phyloP scores from a whole-genome alignment of 2,329 filamentous ascomycete species.

The Penicillium sp. region DNA sequence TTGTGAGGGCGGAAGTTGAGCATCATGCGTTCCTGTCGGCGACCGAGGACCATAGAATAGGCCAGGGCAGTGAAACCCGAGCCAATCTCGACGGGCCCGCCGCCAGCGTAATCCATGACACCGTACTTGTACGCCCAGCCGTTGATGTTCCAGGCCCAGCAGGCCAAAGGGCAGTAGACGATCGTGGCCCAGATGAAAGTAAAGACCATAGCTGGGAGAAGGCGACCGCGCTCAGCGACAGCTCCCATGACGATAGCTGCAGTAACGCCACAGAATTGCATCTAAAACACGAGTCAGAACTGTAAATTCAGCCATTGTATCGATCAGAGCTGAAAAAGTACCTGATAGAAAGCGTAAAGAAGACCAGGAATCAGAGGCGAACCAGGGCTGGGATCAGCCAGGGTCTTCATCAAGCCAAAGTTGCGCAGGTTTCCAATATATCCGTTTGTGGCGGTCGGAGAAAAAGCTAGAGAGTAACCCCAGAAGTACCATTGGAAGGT shows the following conservation, averaged over 20 bases:
- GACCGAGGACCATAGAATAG: conserved; percentile 92
- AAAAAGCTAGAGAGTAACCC: conserved; percentile 95
- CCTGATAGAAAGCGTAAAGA: conserved; percentile 90
- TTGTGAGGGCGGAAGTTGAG: conserved; percentile 99
- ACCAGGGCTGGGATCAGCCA: conserved; percentile 78
- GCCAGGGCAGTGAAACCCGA: conserved; percentile 90
- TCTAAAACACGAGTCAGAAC: conserved; percentile 51
- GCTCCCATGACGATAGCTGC: conserved; percentile 86
- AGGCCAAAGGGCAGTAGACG: conserved; percentile 94
- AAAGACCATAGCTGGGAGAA: conserved; percentile 92
- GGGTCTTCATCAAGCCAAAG: conserved; percentile 80
- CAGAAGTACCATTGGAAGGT: conserved; percentile 99
- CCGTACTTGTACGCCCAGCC: conserved; percentile 90
- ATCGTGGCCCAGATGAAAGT: conserved; percentile 93
- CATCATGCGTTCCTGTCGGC: conserved; percentile 99
- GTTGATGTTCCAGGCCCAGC: conserved; percentile 94
- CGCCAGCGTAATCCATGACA: conserved; percentile 92
- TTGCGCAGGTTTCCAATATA: conserved; percentile 88
- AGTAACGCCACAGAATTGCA: conserved; percentile 96
- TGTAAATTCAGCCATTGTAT: not conserved
- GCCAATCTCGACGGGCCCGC: conserved; percentile 93
- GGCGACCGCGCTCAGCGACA: conserved; percentile 86
- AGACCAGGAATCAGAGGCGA: conserved; percentile 84
- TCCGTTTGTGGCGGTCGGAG: conserved; percentile 70
- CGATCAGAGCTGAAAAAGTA: conserved; percentile 35